These are phyloP conservation scores for Mycena kentingensis DNA, from an alignment of 768 basidiomycete genomes.

Conservation along the genomic window DNA sequence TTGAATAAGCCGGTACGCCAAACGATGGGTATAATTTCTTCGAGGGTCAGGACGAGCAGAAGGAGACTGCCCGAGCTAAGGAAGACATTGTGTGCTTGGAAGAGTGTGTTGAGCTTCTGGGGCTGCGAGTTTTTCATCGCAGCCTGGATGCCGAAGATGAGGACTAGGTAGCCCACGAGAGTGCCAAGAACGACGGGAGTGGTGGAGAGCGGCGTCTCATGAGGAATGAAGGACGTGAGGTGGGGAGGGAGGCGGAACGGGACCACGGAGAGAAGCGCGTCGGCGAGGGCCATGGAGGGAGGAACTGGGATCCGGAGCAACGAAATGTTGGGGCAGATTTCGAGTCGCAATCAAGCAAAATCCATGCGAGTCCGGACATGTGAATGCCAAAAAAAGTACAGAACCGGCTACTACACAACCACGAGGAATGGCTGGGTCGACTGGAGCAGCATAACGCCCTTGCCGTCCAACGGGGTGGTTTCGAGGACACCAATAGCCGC, in stretches of 20 bases:
- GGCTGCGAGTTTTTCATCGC: constrained; percentile 80
- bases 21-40: constrained; percentile 84
- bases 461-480: constrained; percentile 59
- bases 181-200: constrained; percentile 68
- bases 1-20: constrained; percentile 71
- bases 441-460: constrained; percentile 40
- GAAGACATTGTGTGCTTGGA: constrained; percentile 89
- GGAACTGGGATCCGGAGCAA: no score
- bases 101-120: constrained; percentile 76
- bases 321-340: no score
- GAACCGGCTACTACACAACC: no score
- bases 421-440: constrained; percentile 42
- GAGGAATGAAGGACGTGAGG: constrained; percentile 66
- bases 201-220: constrained; percentile 82
- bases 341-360: no score
- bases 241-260: constrained; percentile 61
- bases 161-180: constrained; percentile 79
- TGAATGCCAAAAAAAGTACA: no score
- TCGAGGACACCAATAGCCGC: constrained; percentile 62
- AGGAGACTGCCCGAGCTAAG: constrained; percentile 83
- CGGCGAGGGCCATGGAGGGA: constrained; percentile 73
- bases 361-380: no score
- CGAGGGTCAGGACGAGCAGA: constrained; percentile 84
- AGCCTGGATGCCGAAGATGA: constrained; percentile 83
- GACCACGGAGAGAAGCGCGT: constrained; percentile 61